Evolutionary conservation across 208 protist genomes (phyloP), one percentile per base, ranked within the genome.

Genomic region (Wallacemonas sp.): DNA sequence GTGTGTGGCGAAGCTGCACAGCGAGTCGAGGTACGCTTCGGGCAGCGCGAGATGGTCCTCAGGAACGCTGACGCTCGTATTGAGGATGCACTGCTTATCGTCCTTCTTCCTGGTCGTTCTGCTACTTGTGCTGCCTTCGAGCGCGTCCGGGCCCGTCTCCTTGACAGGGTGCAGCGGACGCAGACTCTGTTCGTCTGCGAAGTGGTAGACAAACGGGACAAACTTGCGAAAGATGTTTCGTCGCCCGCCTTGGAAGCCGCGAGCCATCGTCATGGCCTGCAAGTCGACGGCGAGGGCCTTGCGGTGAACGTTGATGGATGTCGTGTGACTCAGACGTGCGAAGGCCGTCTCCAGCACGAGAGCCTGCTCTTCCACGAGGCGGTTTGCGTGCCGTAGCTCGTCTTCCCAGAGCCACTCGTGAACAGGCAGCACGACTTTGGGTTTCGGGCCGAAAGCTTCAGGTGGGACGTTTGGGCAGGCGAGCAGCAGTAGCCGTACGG

Each of bases 341-440:
- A 73, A 85, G 69, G 57, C 68, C 32, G 66, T 79, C 42, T 96
- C 87, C 10, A 96, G 73, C 9, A 68, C 45, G 13, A 89, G 73
- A 64, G 87, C 92, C 64, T 84, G 80, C 66, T 92, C 85, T 60
- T 93, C 85, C 38, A 67, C 61, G 17, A 93, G 78, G 3, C 60
- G 41, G 53, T 87, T 90, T n/a, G 63, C 52, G 65, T 96, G 84
- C 3, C 84, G 82, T 60, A 92, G 72, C 63, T 96, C 90, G 62
- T 96, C 90, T 68, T 96, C 90, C 87, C 90, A 96, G 39, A 76
- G 70, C 90, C 90, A 96, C 71, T 87, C 73, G 67, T 92, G 87
- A 15, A 96, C 90, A 1, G 90, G 81, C n/a, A 96, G 59, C 36
- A 91, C 64, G 21, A 79, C 62, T 62, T 93, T 89, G 3, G 86